Evolutionary conservation across 2,329 filamentous ascomycete genomes (phyloP), one percentile per base, ranked within the genome.

Genomic region (Ceratocystis destructans): DNA sequence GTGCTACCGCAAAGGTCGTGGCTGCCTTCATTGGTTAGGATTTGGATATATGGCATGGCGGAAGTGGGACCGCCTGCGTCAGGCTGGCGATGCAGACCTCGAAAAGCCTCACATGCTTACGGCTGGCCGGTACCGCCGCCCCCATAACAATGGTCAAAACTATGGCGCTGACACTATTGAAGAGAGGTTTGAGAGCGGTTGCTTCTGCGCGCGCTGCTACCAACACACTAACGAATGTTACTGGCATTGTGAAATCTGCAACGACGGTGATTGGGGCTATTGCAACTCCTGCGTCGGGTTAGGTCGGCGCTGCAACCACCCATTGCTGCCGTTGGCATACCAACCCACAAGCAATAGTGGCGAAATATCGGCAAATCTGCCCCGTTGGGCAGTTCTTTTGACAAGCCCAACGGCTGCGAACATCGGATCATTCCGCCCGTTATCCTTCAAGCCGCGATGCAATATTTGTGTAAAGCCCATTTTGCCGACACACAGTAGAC

Each of bases 211-310:
- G 46, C 82, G 82, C 61, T 96, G 93, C 73, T 78, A 82, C 20
- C 79, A 82, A 0, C 88, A 85, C 78, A 82, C 90, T 0, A 92
- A 95, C 71, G 83, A 87, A 64, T 94, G 90, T 75, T 96, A 89
- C 75, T 97, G 92, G 93, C 86, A 89, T 69, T 97, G 93, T 74
- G 84, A 88, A 68, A 74, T 81, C 31, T 97, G 93, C 76, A 96
- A 96, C 71, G 86, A 94, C 69, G 93, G 90, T 4, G 92, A 95
- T 72, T 97, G 92, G 92, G 93, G 93, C 0, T 96, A 90, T 73
- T 97, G 93, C 76, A 90, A 92, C 71, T 78, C 81, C 68, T 97
- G 93, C 70, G 90, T 96, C 37, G 92, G 93, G 68, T 85, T 87
- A 73, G 91, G 90, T 17, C 81, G 82, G 68, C 88, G 86, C 68